Evolutionary conservation across 1,284 basidiomycete genomes (phyloP).

Genomic region (Puccinia hordei): DNA sequence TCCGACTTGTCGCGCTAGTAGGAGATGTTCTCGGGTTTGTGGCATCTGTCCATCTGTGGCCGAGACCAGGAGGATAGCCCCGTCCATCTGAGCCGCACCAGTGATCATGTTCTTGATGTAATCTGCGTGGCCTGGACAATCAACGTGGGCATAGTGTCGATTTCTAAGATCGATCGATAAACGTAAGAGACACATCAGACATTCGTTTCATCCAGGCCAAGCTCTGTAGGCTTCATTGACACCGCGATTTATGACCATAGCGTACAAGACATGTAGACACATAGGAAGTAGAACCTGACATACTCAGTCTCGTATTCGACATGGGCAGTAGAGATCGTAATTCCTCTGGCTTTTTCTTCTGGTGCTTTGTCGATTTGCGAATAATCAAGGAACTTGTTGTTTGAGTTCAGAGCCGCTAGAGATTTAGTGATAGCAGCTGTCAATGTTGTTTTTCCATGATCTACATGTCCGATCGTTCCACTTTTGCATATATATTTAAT

Average conservation of each 20-base stretch:
- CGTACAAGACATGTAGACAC: background rate
- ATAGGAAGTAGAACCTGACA: background rate
- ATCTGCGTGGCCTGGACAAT: slow-evolving; percentile 75
- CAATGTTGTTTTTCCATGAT: slow-evolving; percentile 76
- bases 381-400: slow-evolving; percentile 95
- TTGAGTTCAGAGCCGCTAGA: slow-evolving; percentile 73
- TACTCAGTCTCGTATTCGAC: slow-evolving; percentile 92
- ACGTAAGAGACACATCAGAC: background rate
- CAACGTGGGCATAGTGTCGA: slow-evolving; percentile 98
- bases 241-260: background rate
- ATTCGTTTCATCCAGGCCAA: background rate
- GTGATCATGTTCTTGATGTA: slow-evolving; percentile 94
- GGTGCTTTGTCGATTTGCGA: slow-evolving; percentile 99
- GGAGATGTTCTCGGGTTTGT: slow-evolving; percentile 96
- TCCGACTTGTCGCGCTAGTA: slow-evolving; percentile 96
- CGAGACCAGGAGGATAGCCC: slow-evolving; percentile 73
- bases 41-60: slow-evolving; percentile 99
- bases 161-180: slow-evolving; percentile 56
- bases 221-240: background rate
- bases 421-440: slow-evolving; percentile 99
- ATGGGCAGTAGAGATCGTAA: slow-evolving; percentile 85
- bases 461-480: slow-evolving; percentile 53
- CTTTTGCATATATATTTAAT: background rate
- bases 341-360: slow-evolving; percentile 98
- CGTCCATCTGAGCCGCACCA: slow-evolving; percentile 96